A percentile compares a stretch with the other conserved stretches of the same genome.
Conservation (phyloP, 2,329 filamentous ascomycete species). For the Ophiostoma fasciatum region DNA sequence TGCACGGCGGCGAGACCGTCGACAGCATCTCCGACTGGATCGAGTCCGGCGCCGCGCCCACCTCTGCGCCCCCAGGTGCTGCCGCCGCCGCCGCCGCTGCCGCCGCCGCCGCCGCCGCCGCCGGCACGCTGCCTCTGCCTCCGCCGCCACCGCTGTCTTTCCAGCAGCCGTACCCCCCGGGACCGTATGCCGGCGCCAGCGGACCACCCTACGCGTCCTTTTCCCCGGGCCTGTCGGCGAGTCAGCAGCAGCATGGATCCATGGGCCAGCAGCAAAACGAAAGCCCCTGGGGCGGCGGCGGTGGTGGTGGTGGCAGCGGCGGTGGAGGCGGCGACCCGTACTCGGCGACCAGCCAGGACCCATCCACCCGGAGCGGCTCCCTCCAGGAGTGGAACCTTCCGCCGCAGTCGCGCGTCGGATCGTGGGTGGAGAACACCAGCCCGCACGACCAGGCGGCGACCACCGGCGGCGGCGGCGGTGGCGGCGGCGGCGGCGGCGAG, state of each 20-base stretch:
- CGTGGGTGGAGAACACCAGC: constrained; percentile 32
- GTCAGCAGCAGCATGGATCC: no score
- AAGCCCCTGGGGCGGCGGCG: no score
- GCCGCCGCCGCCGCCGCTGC: constrained; percentile 17
- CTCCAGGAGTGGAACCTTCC: constrained; percentile 32
- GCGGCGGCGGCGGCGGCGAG: background rate
- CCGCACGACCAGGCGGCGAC: constrained; percentile 11
- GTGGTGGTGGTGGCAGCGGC: no score
- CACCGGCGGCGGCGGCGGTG: background rate
- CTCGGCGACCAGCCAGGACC: constrained; percentile 29
- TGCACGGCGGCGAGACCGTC: constrained; percentile 38
- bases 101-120: background rate
- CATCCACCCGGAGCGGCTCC: constrained; percentile 31
- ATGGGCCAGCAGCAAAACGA: no score
- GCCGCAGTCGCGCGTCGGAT: constrained; percentile 31
- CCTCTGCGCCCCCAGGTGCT: constrained; percentile 18
- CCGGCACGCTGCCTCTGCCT: constrained; percentile 12
- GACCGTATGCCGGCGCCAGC: constrained; percentile 17
- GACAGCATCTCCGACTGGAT: constrained; percentile 44
- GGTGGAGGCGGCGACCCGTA: constrained; percentile 28
- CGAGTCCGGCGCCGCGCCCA: constrained; percentile 13
- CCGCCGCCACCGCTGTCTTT: constrained; percentile 10
- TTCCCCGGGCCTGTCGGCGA: constrained; percentile 16
- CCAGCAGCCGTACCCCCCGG: constrained; percentile 15
- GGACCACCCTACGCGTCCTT: constrained; percentile 19